These are phyloP conservation scores for Henckelia pumila DNA, from an alignment of 257 asterid genomes.

Conservation along the genomic window DNA sequence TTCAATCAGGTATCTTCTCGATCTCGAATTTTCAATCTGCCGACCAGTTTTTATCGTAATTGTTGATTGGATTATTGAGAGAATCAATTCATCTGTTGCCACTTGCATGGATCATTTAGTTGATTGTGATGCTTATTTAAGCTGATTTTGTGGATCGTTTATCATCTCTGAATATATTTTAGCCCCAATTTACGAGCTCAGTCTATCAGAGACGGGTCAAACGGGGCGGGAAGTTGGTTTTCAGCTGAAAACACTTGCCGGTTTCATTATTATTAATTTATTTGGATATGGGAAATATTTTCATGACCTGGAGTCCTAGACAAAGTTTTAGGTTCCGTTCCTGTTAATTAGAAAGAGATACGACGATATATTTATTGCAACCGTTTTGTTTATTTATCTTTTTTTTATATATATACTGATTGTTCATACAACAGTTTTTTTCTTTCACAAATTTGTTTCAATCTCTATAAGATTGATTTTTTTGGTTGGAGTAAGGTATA, in stretches of 20 bases:
- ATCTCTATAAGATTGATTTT: neutral
- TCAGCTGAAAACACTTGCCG: neutral
- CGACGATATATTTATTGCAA: neutral
- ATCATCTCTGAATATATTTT: neutral
- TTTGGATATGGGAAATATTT: neutral
- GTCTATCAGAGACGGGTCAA: neutral
- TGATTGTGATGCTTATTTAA: neutral
- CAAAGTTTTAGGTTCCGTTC: no score
- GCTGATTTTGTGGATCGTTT: no score
- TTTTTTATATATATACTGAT: no score
- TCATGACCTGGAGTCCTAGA: neutral
- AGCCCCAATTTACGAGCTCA: neutral
- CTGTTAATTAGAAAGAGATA: neutral
- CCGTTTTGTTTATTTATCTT: neutral
- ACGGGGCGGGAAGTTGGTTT: neutral
- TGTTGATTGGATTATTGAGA: neutral
- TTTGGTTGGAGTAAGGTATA: neutral
- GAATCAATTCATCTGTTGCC: neutral
- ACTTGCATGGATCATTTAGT: neutral
- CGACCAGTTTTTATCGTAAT: neutral
- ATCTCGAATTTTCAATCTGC: neutral
- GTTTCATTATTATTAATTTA: neutral
- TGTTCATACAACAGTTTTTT: no score
- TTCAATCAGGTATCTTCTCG: conserved; percentile 15
- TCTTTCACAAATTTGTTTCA: neutral